Base-by-base conservation (phyloP, 495 filamentous ascomycete species). In the Penicillium subrubescens region DNA sequence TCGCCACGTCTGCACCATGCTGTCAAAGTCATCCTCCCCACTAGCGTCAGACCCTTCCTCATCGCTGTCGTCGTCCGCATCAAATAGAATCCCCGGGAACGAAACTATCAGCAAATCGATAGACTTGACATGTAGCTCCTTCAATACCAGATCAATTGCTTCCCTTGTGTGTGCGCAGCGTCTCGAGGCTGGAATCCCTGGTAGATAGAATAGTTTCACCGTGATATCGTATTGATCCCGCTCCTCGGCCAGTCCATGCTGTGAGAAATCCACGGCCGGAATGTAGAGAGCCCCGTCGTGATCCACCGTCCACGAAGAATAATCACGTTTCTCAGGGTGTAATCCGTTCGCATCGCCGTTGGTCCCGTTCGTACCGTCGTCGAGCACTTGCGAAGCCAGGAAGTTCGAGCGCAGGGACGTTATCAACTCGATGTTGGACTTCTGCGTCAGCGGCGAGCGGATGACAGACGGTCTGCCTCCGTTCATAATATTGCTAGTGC, bases 101-200 rank as follows among this genome's bases (percentile, higher is more conserved):
- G 92, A 96, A 17, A 94, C 87, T 66, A 98, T 95, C 48, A 98
- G 83, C 23, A 99, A 85, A 78, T 97, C 92, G 62, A 99, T 88
- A 51, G 86, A 86, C 3, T 83, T 74, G 33, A 92, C 87, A 56
- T 87, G 83, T 60, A 99, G 80, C 66, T 95, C 91, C 72, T 88
- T 89, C 67, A 89, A 81, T 27, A 97, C 93, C 7, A 94, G 75
- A 64, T 87, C 83, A 68, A 96, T 83, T 1, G 94, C 94, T 70
- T 95, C 90, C 43, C 82, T 73, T 17, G 90, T 90, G 75, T 96
- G 88, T 60, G 79, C 78, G 63, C 81, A 81, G 61, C 93, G 84
- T 58, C 86, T 77, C 29, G 79, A 80, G 0, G 85, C 79, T 12
- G 88, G 82, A 19, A 90, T 86, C 31, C 83, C 84, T 3, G 92